These are phyloP conservation scores for Metschnikowia baotianmanensis DNA, from an alignment of 805 yeast genomes.

Conservation along the genomic window DNA sequence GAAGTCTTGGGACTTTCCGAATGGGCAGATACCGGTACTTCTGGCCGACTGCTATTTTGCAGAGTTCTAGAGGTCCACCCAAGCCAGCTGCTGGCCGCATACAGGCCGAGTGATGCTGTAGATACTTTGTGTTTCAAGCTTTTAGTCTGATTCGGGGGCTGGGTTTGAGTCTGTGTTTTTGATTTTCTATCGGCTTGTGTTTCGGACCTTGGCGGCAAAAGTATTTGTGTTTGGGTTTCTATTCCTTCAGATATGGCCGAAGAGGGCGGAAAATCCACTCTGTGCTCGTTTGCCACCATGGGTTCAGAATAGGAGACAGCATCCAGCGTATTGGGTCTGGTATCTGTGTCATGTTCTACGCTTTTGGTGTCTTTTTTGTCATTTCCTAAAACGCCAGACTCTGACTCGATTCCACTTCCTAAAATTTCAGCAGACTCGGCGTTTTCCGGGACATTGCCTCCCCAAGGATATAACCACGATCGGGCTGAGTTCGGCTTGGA, in stretches of 20 bases:
- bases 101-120: slow-evolving; percentile 23
- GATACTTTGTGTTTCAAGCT: slow-evolving; percentile 21
- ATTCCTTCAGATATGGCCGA: too few relatives aligned
- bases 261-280: too few relatives aligned
- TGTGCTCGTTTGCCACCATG: too few relatives aligned
- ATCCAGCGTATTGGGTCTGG: too few relatives aligned
- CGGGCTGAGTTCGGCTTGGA: background rate
- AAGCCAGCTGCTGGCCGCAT: slow-evolving; percentile 22
- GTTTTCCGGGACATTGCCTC: background rate
- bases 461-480: background rate
- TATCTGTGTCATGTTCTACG: background rate
- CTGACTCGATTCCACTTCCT: background rate
- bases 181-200: too few relatives aligned
- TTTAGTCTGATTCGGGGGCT: background rate
- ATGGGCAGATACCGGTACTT: too few relatives aligned
- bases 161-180: background rate
- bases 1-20: background rate
- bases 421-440: background rate
- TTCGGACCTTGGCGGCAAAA: too few relatives aligned
- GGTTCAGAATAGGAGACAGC: too few relatives aligned
- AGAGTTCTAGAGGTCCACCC: slow-evolving; percentile 22
- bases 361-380: background rate
- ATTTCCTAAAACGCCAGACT: background rate
- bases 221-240: too few relatives aligned
- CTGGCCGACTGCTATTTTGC: slow-evolving; percentile 10